Percentiles rank a stretch among this genome's conserved stretches.
These are phyloP conservation scores for Xenoacremonium recifei DNA, from an alignment of 2,329 filamentous ascomycete genomes.

Conservation along the genomic window DNA sequence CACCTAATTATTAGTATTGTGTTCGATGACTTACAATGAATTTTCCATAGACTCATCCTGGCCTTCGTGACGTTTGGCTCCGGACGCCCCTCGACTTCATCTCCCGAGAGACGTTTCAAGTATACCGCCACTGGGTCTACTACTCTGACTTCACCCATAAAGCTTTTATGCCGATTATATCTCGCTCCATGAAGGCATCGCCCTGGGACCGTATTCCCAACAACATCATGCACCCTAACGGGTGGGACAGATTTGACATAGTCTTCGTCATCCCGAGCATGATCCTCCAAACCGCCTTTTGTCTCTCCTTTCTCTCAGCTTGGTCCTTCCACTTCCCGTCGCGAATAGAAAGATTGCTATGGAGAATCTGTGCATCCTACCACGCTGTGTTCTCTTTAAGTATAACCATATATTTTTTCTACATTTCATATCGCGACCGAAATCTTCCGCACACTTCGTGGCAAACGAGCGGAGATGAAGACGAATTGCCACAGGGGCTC, in stretches of 20 bases:
- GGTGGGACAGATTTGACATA: constrained; percentile 1
- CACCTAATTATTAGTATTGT: neutral
- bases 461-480: too few species aligned
- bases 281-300: constrained; percentile 12
- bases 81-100: constrained; percentile 34
- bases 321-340: constrained; percentile 30
- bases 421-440: too few species aligned
- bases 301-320: constrained; percentile 16
- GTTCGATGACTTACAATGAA: neutral
- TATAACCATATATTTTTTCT: too few species aligned
- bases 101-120: constrained; percentile 7
- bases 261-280: constrained; percentile 4
- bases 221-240: constrained; percentile 13
- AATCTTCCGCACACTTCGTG: too few species aligned
- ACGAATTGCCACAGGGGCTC: too few species aligned
- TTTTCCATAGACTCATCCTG: constrained; percentile 22
- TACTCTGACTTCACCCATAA: constrained; percentile 16
- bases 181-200: constrained; percentile 11
- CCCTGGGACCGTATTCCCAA: constrained; percentile 25
- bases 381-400: constrained; percentile 13
- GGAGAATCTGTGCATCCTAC: constrained; percentile 19
- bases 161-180: constrained; percentile 12
- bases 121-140: constrained; percentile 22
- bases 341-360: constrained; percentile 13
- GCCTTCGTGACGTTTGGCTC: constrained; percentile 19